Percentiles rank a stretch among this genome's conserved stretches.
phyloP scores from a whole-genome alignment of 139 green algal species.

The Picochlorum sp. region DNA sequence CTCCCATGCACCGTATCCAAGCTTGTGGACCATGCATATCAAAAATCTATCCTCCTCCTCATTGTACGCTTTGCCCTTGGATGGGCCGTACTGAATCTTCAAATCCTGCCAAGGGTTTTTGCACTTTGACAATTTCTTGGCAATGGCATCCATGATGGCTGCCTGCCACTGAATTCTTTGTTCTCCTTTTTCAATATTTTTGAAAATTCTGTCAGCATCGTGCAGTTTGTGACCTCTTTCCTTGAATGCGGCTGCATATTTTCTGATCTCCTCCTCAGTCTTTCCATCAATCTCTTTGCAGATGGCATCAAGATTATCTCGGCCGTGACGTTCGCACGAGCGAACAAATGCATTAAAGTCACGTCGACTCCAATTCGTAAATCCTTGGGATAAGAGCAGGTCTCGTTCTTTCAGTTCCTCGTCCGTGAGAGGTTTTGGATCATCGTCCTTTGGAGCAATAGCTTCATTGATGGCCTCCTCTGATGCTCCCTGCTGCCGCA shows the following conservation, averaged over 20 bases:
- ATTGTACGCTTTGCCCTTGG: conserved; percentile 97
- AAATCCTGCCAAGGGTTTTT: conserved; percentile 86
- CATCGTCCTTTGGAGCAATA: conserved; percentile 46
- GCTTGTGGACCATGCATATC: conserved; percentile 90
- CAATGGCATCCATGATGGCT: conserved; percentile 82
- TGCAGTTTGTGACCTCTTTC: conserved; percentile 52
- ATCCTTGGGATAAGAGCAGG: conserved; percentile 64
- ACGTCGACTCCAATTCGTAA: conserved; percentile 78
- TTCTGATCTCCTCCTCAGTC: conserved; percentile 70
- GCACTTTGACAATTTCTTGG: conserved; percentile 87
- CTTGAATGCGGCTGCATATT: conserved; percentile 66
- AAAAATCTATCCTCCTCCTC: conserved; percentile 99
- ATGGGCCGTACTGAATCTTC: conserved; percentile 83
- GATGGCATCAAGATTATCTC: conserved; percentile 65
- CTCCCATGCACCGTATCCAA: conserved; percentile 96
- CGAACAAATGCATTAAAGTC: conserved; percentile 94
- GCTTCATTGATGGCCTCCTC: conserved; percentile 54
- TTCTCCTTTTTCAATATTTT: conserved; percentile 93
- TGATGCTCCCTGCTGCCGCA: conserved; percentile 44
- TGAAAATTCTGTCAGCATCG: conserved; percentile 78
- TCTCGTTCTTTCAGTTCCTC: conserved; percentile 62
- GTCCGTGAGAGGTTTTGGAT: conserved; percentile 76
- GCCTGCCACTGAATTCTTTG: conserved; percentile 68
- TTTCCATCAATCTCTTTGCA: conserved; percentile 88
- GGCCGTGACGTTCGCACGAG: conserved; percentile 84